Conservation (phyloP, 495 filamentous ascomycete species). For the Parmelia sp. region DNA sequence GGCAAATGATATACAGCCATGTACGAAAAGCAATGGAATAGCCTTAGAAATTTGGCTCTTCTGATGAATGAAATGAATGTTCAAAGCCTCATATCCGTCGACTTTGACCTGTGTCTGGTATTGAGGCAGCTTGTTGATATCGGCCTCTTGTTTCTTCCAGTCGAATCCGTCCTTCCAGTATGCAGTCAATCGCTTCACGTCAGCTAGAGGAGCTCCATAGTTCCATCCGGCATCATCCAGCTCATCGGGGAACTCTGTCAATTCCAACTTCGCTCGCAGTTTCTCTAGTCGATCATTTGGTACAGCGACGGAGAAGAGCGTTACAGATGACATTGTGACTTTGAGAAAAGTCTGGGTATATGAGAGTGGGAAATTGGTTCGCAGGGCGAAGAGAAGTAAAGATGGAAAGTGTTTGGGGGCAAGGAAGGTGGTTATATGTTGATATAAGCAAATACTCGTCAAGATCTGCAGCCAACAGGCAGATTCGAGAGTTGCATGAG, state of each 20-base stretch:
- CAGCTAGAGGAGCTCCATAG: constrained; percentile 36
- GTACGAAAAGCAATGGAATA: constrained; percentile 41
- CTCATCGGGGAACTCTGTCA: constrained; percentile 38
- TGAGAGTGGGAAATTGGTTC: not conserved
- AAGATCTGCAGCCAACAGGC: not conserved
- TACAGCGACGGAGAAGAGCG: constrained; percentile 36
- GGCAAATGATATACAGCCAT: constrained; percentile 36
- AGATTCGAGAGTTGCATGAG: too few relatives aligned
- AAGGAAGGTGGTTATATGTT: too few relatives aligned
- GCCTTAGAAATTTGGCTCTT: constrained; percentile 31
- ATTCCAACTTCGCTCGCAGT: constrained; percentile 35
- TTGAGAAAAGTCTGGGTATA: not conserved
- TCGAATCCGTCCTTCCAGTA: constrained; percentile 41
- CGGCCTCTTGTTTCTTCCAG: constrained; percentile 40
- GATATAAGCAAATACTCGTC: not conserved
- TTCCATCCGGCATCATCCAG: constrained; percentile 37
- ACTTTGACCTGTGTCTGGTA: constrained; percentile 39
- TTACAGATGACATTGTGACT: constrained; percentile 20
- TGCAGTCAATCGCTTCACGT: constrained; percentile 34
- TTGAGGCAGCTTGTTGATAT: constrained; percentile 41
- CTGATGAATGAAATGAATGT: constrained; percentile 46
- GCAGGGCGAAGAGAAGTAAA: too few relatives aligned
- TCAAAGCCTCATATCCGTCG: constrained; percentile 36
- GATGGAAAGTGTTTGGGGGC: not conserved
- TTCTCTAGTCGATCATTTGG: constrained; percentile 33